phyloP scores from a whole-genome alignment of 2,329 filamentous ascomycete species.

The Calonectria fujianensis region DNA sequence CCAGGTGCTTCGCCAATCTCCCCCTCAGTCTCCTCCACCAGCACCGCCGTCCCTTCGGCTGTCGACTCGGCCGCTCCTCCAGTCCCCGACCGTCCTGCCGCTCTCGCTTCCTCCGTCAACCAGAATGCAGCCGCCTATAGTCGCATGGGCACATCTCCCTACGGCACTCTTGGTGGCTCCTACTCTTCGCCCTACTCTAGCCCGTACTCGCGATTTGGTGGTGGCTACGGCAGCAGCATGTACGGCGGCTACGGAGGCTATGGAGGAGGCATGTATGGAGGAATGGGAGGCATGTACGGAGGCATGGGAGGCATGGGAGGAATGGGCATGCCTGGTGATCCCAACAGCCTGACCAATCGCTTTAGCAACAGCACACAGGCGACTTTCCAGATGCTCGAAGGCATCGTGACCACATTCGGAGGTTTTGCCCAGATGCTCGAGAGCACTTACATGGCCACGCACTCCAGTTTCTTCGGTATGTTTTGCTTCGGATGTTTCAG shows the following conservation, averaged over 20 bases:
- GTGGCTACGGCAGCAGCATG: conserved; percentile 66
- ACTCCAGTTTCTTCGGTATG: conserved; percentile 98
- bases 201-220: conserved; percentile 66
- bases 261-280: conserved; percentile 64
- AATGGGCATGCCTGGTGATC: conserved; percentile 82
- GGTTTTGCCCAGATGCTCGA: conserved; percentile 99
- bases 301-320: conserved; percentile 65
- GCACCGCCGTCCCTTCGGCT: conserved; percentile 63
- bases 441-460: conserved; percentile 99
- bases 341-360: conserved; percentile 94
- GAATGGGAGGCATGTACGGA: conserved; percentile 63
- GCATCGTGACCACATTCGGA: conserved; percentile 95
- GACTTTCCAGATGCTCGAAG: conserved; percentile 98
- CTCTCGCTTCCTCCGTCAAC: conserved; percentile 87
- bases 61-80: conserved; percentile 72
- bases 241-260: conserved; percentile 56
- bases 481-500: background rate
- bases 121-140: conserved; percentile 92
- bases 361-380: conserved; percentile 97
- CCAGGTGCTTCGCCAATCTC: conserved; percentile 65
- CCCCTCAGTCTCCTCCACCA: conserved; percentile 64
- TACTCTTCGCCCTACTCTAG: conserved; percentile 63
- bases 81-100: conserved; percentile 86
- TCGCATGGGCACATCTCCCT: conserved; percentile 72
- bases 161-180: conserved; percentile 63